Percentiles rank a stretch among this genome's conserved stretches.
These are phyloP conservation scores for Conidiobolus incongruus DNA, from an alignment of 371 early-diverging fungal species.

Conservation along the genomic window DNA sequence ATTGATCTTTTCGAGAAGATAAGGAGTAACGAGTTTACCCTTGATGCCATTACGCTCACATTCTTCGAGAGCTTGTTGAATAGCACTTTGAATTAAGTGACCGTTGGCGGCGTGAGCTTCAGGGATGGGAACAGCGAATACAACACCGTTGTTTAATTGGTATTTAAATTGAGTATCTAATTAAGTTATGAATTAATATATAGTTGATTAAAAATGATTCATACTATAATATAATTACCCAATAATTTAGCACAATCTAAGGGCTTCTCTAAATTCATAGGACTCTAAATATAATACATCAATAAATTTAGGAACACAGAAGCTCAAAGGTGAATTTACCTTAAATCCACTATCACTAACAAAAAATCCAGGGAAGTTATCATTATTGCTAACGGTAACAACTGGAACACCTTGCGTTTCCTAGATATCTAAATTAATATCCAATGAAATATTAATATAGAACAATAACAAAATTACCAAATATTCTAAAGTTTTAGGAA, in stretches of 20 bases:
- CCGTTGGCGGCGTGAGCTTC: slow-evolving; percentile 30
- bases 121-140: slow-evolving; percentile 82
- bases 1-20: slow-evolving; percentile 52
- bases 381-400: slow-evolving; percentile 31
- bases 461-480: no score
- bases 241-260: slow-evolving; percentile 21
- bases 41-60: slow-evolving; percentile 27
- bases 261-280: slow-evolving; percentile 11
- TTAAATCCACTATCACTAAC: slow-evolving; percentile 24
- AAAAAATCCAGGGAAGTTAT: slow-evolving; percentile 79
- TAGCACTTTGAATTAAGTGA: slow-evolving; percentile 31
- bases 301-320: slow-evolving; percentile 60
- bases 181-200: no score
- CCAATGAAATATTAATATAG: no score
- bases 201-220: neutral
- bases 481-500: slow-evolving; percentile 70
- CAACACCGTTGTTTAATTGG: slow-evolving; percentile 53
- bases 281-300: no score
- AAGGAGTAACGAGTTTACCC: slow-evolving; percentile 84
- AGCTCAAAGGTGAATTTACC: slow-evolving; percentile 40
- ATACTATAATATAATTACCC: neutral
- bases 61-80: slow-evolving; percentile 42
- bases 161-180: slow-evolving; percentile 24
- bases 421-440: no score
- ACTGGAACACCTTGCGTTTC: slow-evolving; percentile 91